Evolutionary conservation across 108 stramenopile species (phyloP), one percentile per base, ranked within the genome.

Genomic region (Nitzschia putrida): DNA sequence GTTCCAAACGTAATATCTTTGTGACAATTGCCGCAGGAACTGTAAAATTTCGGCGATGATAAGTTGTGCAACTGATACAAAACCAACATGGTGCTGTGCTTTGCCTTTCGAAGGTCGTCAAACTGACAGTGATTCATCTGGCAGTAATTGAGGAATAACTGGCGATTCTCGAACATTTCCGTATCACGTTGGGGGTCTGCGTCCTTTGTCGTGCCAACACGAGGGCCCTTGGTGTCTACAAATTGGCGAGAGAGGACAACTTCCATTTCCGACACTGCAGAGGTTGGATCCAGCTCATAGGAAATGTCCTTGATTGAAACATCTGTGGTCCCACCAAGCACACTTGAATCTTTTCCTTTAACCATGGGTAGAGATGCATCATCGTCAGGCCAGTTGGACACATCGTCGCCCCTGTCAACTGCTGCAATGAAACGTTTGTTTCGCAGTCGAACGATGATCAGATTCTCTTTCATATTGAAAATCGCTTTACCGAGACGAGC

Each of bases 41-140:
- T 73, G 2, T 90, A 54, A 61, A 91, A 91, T 24, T 79, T 73
- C 8, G 92, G 86, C 20, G 82, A 87, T 53, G 70, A 61, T 10
- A 92, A 91, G 59, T 97, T 91, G 74, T 94, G 94, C 57, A 97
- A 69, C 70, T 97, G 94, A 55, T 90, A 93, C 26, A 98, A 71
- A 10, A 97, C 84, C 97, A 97, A 91, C 89, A 96, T 91, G 6
- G 89, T 92, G 20, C 89, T 81, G 80, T 97, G 95, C 83, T 98
- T 98, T n/a, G 94, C 96, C 22, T 95, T 79, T 22, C 98, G 74
- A 11, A 97, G 76, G 71, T 96, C 89, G 74, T 98, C 98, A 57
- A 97, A 98, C 84, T 98, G 98, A 71, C 89, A 97, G 79, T 96
- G 89, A 61, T 97, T 97, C 1, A 79, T 87, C 49, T 93, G 91